Percentiles rank a stretch among this genome's conserved stretches.
phyloP scores from a whole-genome alignment of 163 green algal genomes.

The Botryococcus braunii region DNA sequence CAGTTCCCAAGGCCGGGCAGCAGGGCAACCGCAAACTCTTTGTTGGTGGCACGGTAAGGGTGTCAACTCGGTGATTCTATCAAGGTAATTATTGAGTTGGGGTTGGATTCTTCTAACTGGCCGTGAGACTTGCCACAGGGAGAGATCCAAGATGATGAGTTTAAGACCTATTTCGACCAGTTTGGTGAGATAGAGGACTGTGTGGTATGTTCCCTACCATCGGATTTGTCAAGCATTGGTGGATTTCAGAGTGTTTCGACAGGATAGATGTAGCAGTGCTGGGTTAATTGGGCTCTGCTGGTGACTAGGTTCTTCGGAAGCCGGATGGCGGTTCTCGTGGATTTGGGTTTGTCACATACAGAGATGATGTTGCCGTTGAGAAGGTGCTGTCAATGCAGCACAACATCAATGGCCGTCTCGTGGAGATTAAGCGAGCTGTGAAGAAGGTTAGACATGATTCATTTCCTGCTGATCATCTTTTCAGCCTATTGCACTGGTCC shows the following conservation, averaged over 20 bases:
- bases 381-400: constrained; percentile 62
- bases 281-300: neutral
- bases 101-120: neutral
- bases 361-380: constrained; percentile 56
- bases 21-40: constrained; percentile 64
- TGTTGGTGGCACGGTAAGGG: constrained; percentile 53
- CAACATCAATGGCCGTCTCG: constrained; percentile 24
- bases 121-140: constrained; percentile 27
- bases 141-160: constrained; percentile 58
- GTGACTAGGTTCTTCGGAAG: constrained; percentile 47
- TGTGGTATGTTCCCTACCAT: too few species aligned
- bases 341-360: constrained; percentile 81
- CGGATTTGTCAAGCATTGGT: constrained; percentile 5
- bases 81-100: neutral
- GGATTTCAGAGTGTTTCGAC: neutral
- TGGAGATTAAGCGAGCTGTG: constrained; percentile 63
- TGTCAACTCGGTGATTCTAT: neutral
- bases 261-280: neutral
- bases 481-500: too few species aligned
- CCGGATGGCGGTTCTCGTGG: constrained; percentile 47
- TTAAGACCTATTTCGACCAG: constrained; percentile 54
- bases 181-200: constrained; percentile 62
- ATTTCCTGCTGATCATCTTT: too few species aligned
- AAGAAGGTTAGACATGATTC: too few species aligned
- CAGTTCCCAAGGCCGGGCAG: constrained; percentile 57